Evolutionary conservation across 2,329 filamentous ascomycete species (phyloP), one percentile per base, ranked within the genome.

Genomic region (Remersonia thermophila): DNA sequence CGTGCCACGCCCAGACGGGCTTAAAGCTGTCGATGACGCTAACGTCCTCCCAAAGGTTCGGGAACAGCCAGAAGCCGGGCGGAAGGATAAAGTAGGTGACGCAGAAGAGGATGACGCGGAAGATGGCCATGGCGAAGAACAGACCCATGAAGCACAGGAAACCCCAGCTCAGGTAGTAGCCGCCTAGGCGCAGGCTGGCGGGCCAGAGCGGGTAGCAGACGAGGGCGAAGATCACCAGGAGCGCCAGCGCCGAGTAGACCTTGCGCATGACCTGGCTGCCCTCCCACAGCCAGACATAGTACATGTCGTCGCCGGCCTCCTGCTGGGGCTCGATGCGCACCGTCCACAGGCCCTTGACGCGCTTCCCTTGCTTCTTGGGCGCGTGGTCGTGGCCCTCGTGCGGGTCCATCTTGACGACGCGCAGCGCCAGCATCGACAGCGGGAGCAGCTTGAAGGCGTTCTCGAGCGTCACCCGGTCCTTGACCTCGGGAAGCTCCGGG

Each of bases 181-280:
- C 91, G 36, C 89, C 91, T 50, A 91, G 78, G 51, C 91, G 76
- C 62, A 98, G 66, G 57, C 85, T 77, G 44, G 94, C 71, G 1
- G 91, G 91, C 91, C 91, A 98, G 39, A 98, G 73, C 8, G 91
- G 91, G 66, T 98, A 98, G 53, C 95, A 76, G 41, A 98, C 87
- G 16, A 95, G 67, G 11, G 83, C 75, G 54, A 98, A 87, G 52
- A 98, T 87, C 43, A 80, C 63, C 9, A 83, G 65, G 31, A 98
- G 70, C 3, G 87, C 87, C 37, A 87, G 80, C 7, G 69, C 79
- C 7, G 86, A 89, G 61, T 94, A 93, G 27, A 94, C 69, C 66
- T 93, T 91, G 63, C 83, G 83, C 71, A 86, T 94, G 67, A 89
- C 76, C 62, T 96, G 89, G 38, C 83, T 78, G 13, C 89, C 89